phyloP scores from a whole-genome alignment of 192 early-diverging fungal genomes.

The Entomortierella chlamydospora region DNA sequence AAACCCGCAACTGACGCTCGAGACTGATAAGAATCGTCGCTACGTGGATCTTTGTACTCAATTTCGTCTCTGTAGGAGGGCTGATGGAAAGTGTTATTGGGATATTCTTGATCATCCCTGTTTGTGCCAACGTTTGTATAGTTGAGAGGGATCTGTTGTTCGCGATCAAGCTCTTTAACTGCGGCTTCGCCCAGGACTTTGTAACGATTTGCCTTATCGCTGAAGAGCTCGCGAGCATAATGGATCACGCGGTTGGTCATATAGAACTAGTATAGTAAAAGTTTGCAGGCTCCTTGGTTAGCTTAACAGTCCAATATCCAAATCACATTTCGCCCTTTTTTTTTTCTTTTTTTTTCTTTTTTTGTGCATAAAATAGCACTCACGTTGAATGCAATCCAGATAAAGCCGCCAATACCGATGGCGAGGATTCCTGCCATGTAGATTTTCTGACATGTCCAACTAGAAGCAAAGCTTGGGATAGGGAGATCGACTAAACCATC shows the following conservation, averaged over 20 bases:
- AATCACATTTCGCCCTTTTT: background rate
- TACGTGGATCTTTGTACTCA: constrained; percentile 36
- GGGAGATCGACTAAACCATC: constrained; percentile 1
- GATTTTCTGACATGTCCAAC: constrained; percentile 36
- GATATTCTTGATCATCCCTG: constrained; percentile 4
- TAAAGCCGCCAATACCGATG: constrained; percentile 20
- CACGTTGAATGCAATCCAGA: constrained; percentile 48
- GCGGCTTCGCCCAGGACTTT: constrained; percentile 48
- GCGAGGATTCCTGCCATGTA: constrained; percentile 19
- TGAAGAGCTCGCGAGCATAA: constrained; percentile 48
- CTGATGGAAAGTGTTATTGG: constrained; percentile 14
- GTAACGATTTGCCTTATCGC: constrained; percentile 23
- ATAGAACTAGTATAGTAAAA: constrained; percentile 24
- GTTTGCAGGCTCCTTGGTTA: background rate
- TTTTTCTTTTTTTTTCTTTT: constrained; percentile 7
- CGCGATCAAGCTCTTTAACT: constrained; percentile 42
- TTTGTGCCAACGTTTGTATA: constrained; percentile 36
- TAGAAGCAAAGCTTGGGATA: constrained; percentile 25
- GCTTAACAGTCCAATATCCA: no score
- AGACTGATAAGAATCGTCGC: constrained; percentile 14
- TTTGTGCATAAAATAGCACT: background rate
- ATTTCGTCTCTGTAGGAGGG: constrained; percentile 49
- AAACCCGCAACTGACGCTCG: constrained; percentile 22
- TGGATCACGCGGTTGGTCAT: constrained; percentile 56
- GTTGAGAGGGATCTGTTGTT: constrained; percentile 52